Base-by-base conservation (phyloP, 805 yeast genomes). In the Kodamaea nitidulidarum region DNA sequence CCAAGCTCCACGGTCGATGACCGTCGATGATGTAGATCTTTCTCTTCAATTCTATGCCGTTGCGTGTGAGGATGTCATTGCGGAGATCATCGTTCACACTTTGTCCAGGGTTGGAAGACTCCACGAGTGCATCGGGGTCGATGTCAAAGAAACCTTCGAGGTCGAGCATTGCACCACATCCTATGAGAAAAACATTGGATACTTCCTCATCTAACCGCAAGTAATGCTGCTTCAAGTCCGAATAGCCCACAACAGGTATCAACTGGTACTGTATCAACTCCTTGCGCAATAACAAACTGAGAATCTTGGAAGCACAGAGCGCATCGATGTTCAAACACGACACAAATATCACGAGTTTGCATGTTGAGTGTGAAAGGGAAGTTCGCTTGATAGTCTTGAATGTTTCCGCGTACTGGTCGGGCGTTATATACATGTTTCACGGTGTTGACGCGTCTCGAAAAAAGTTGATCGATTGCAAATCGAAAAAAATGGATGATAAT, bases 1-100 rank as follows among this genome's bases (percentile, higher is more conserved):
- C 96, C 47, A 93, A 66, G 61, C 90, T 90, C 98, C 98, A 93
- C 3, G 98, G 99, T 47, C 98, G 68, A 48, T 85, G 93, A 3
- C 95, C 88, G 61, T 93, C 99, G 40, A 93, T 71, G 8, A 95
- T 76, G 52, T 87, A 95, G 2, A 91, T 75, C 41, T 72, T 77
- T 46, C 93, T 71, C 35, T 63, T 73, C 29, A 72, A 56, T 14
- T 39, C 41, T 28, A 43, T 27, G 16, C 36, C 40, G 15, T 42
- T 43, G n/a, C 32, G 57, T 53, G 24, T 46, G 11, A 38, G 25
- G 10, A 36, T 12, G 12, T 43, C 47, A 14, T 34, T 36, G 24
- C 44, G 48, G 25, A 66, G 45, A 15, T 57, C 56, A 11, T 54
- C 54, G 28, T 43, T 43, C 14, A 20, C 39, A 32, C 45, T 54